These are phyloP conservation scores for Carpinus viminea DNA, from an alignment of 306 rosid genomes.

Conservation along the genomic window DNA sequence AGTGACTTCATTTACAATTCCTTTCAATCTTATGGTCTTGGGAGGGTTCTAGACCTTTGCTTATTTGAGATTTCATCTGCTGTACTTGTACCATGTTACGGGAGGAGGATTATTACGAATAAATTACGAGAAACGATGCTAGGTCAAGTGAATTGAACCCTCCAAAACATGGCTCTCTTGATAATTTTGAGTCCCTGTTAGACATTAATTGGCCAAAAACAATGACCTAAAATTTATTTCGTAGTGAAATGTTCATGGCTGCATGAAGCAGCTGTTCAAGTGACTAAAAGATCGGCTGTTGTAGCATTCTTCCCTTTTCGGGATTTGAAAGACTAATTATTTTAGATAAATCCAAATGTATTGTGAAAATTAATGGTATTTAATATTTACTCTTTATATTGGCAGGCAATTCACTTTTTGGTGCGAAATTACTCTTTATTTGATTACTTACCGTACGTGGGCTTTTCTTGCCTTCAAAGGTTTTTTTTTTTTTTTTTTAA, in stretches of 20 bases:
- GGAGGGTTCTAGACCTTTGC: slow-evolving; percentile 4
- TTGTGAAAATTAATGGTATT: background rate
- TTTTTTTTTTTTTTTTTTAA: too few species aligned
- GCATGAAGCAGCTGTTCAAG: background rate
- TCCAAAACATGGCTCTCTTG: background rate
- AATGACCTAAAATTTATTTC: background rate
- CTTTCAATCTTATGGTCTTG: background rate
- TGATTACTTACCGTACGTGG: too few species aligned
- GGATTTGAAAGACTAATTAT: background rate
- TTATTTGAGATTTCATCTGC: slow-evolving; percentile 9
- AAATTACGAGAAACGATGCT: slow-evolving; percentile 5
- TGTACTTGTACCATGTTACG: slow-evolving; percentile 19
- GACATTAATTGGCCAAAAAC: background rate
- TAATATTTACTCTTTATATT: too few species aligned
- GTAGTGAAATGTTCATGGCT: background rate
- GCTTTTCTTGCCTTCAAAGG: too few species aligned
- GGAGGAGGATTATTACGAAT: background rate
- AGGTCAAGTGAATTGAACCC: background rate
- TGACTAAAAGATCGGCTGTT: background rate
- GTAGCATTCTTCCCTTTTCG: background rate
- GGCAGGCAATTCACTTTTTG: too few species aligned
- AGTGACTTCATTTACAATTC: slow-evolving; percentile 32
- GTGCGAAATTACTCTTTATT: too few species aligned
- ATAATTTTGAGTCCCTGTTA: background rate
- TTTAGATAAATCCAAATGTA: background rate